Evolutionary conservation across 495 filamentous ascomycete genomes (phyloP).

Genomic region (Podospora conica): DNA sequence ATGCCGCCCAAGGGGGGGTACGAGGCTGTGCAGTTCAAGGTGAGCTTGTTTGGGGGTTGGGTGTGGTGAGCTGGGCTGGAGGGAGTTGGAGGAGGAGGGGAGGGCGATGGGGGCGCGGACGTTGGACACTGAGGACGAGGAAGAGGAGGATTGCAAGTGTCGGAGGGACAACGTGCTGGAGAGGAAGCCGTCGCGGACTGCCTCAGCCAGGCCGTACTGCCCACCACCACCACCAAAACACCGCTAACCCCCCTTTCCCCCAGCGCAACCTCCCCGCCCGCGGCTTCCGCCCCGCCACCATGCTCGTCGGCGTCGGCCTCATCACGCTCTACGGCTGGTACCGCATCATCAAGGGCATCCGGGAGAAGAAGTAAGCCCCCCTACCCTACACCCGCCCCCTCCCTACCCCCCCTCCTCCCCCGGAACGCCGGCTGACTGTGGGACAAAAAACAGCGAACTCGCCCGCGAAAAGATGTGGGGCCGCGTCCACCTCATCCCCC

Average conservation of each 20-base stretch:
- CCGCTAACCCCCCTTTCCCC: conserved; percentile 12
- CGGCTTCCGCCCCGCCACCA: conserved; percentile 75
- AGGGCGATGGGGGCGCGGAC: not conserved
- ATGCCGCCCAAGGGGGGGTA: conserved; percentile 94
- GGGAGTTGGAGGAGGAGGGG: not conserved
- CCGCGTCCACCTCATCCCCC: conserved; percentile 83
- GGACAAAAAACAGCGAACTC: conserved; percentile 58
- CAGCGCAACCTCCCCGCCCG: conserved; percentile 89
- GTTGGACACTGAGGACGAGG: not conserved
- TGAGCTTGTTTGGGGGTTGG: conserved; percentile 32
- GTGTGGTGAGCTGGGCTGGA: not conserved
- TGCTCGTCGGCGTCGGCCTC: conserved; percentile 65
- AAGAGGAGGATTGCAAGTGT: not conserved
- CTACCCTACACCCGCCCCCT: not conserved
- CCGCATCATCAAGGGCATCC: conserved; percentile 66
- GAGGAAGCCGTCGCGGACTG: too few relatives aligned
- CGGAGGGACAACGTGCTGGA: too few relatives aligned
- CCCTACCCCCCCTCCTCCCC: not conserved
- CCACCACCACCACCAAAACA: not conserved
- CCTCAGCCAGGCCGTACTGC: too few relatives aligned
- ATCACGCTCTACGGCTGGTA: conserved; percentile 89
- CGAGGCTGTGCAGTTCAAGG: conserved; percentile 92
- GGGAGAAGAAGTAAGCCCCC: conserved; percentile 74
- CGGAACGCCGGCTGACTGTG: not conserved
- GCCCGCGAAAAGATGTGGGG: conserved; percentile 97